These are phyloP conservation scores for Aspergillus viridinutans DNA, from an alignment of 2,329 filamentous ascomycete genomes.

Conservation along the genomic window DNA sequence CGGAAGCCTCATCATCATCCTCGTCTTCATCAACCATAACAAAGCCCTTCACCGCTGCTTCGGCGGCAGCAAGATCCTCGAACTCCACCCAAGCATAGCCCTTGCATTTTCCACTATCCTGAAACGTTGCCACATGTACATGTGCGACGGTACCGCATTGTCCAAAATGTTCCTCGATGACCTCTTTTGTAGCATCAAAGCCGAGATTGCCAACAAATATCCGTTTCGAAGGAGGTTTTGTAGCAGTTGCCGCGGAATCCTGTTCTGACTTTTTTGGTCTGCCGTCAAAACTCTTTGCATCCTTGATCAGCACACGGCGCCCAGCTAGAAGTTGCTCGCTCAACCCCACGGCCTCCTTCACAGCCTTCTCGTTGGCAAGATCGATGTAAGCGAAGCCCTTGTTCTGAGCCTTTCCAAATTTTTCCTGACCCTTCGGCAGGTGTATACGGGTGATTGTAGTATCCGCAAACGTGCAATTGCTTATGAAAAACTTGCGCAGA, in stretches of 20 bases:
- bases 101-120: constrained; percentile 96
- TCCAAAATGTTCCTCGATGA: constrained; percentile 73
- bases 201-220: constrained; percentile 89
- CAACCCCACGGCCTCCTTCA: constrained; percentile 73
- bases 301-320: constrained; percentile 86
- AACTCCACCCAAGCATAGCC: constrained; percentile 96
- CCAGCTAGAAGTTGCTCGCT: constrained; percentile 78
- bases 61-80: constrained; percentile 69
- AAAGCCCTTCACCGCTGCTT: constrained; percentile 75
- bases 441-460: constrained; percentile 79
- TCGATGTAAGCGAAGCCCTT: constrained; percentile 97
- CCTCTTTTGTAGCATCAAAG: constrained; percentile 77
- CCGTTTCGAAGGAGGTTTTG: constrained; percentile 67
- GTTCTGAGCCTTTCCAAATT: constrained; percentile 60
- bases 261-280: constrained; percentile 64
- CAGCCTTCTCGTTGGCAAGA: constrained; percentile 64
- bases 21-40: constrained; percentile 56
- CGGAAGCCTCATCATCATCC: constrained; percentile 45
- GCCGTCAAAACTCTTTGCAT: constrained; percentile 86
- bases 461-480: constrained; percentile 61
- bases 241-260: constrained; percentile 30
- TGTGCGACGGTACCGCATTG: constrained; percentile 80
- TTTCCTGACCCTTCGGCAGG: constrained; percentile 61
- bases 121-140: constrained; percentile 88
- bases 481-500: constrained; percentile 74